phyloP scores from a whole-genome alignment of 495 filamentous ascomycete species.

The Pyrenula massariospora region DNA sequence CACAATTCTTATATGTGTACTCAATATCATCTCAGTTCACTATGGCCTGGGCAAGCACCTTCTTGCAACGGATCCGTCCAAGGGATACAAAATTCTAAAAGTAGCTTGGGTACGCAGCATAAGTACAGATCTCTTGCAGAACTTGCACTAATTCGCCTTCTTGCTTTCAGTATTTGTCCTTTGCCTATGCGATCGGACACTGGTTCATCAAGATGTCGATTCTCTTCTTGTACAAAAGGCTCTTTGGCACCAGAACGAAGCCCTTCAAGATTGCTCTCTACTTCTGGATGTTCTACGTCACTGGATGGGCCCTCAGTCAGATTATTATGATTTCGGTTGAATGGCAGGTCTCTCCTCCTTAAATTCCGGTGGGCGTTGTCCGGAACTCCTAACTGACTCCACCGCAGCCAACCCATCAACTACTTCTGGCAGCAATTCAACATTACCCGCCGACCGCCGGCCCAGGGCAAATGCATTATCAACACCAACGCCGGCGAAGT shows the following conservation, averaged over 20 bases:
- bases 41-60: constrained; percentile 1
- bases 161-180: neutral
- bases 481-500: neutral
- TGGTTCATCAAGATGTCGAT: neutral
- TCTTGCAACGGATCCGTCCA: neutral
- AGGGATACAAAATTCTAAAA: neutral
- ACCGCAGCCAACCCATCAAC: neutral
- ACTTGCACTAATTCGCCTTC: neutral
- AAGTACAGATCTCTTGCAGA: neutral
- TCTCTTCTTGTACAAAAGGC: neutral
- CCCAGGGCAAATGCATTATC: neutral
- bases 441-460: neutral
- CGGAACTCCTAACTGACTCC: too few species aligned
- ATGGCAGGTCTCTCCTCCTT: neutral
- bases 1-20: neutral
- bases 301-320: neutral
- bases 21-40: neutral
- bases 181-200: neutral
- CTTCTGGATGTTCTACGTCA: neutral
- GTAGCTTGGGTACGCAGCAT: too few species aligned
- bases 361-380: too few species aligned
- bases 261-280: neutral
- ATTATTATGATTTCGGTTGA: neutral
- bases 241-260: neutral
- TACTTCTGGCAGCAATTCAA: neutral